Conservation (phyloP, 75 land plant genomes). For the Ceratopteris richardii region DNA sequence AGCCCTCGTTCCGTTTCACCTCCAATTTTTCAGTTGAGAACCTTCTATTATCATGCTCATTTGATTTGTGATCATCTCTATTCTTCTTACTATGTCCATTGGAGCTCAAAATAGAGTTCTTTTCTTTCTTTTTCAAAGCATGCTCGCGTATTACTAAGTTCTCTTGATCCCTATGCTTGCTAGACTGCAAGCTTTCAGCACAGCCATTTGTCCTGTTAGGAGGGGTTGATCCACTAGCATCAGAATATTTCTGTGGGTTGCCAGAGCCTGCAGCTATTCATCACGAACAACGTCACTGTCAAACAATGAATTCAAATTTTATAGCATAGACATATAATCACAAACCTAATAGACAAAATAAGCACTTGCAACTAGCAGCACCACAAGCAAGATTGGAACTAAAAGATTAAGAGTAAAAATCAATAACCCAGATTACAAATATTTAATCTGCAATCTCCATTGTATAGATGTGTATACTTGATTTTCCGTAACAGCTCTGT, state of each 20-base stretch:
- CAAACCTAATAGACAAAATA: too few relatives aligned
- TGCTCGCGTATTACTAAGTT: background rate
- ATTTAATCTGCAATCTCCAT: too few relatives aligned
- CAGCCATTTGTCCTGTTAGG: background rate
- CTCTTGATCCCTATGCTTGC: conserved; percentile 1
- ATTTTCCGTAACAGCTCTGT: too few relatives aligned
- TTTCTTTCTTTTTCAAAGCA: background rate
- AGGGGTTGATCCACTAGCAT: background rate
- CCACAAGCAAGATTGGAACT: background rate
- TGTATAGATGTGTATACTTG: too few relatives aligned
- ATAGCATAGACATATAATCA: too few relatives aligned
- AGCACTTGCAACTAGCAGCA: background rate
- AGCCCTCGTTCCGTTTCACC: background rate
- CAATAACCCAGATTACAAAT: too few relatives aligned
- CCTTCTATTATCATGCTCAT: background rate
- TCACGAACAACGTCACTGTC: background rate
- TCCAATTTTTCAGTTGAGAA: background rate
- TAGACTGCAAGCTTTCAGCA: too few relatives aligned
- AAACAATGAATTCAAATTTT: too few relatives aligned
- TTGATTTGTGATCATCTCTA: background rate
- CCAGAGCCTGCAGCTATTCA: conserved; percentile 6
- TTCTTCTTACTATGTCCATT: background rate
- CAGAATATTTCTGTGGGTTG: background rate
- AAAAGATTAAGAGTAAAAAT: too few relatives aligned
- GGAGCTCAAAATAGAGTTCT: background rate